A percentile compares a stretch with the other conserved stretches of the same genome.
phyloP scores from a whole-genome alignment of 2,329 filamentous ascomycete species.

The Magnaporthiopsis poae region DNA sequence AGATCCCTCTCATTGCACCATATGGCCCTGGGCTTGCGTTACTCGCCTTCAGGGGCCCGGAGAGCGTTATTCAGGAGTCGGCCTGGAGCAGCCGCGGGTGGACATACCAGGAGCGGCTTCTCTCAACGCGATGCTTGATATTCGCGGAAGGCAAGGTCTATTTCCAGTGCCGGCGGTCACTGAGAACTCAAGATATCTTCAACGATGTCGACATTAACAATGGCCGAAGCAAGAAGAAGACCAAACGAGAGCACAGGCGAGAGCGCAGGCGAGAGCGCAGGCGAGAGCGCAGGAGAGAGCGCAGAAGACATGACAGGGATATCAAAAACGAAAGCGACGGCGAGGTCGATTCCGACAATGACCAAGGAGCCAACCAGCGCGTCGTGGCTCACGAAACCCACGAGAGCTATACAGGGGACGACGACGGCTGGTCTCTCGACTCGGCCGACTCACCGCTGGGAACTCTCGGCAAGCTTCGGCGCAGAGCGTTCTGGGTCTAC shows the following conservation, averaged over 20 bases:
- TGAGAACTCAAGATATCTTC: conserved; percentile 22
- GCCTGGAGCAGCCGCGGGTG: conserved; percentile 27
- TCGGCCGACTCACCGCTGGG: conserved; percentile 19
- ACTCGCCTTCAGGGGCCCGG: conserved; percentile 15
- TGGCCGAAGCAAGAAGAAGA: too few relatives aligned
- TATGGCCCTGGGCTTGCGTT: conserved; percentile 12
- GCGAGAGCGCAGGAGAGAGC: too few relatives aligned
- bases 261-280: too few relatives aligned
- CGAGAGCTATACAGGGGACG: too few relatives aligned
- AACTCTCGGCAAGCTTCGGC: conserved; percentile 18
- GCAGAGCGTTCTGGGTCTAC: conserved; percentile 22
- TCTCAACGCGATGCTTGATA: conserved; percentile 25
- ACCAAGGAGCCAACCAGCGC: too few relatives aligned
- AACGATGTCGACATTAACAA: conserved; percentile 16
- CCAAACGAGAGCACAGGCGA: too few relatives aligned
- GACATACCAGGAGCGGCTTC: conserved; percentile 30
- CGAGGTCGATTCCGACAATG: too few relatives aligned
- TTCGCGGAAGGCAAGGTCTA: conserved; percentile 23
- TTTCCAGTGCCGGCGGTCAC: conserved; percentile 21
- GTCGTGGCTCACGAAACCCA: too few relatives aligned
- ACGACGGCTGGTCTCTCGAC: conserved; percentile 20
- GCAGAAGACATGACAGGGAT: too few relatives aligned
- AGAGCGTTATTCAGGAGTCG: conserved; percentile 17
- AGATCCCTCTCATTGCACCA: conserved; percentile 7
- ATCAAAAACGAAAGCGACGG: too few relatives aligned